These are phyloP conservation scores for Hirschfeldia incana DNA, from an alignment of 345 rosid genomes.

Conservation along the genomic window DNA sequence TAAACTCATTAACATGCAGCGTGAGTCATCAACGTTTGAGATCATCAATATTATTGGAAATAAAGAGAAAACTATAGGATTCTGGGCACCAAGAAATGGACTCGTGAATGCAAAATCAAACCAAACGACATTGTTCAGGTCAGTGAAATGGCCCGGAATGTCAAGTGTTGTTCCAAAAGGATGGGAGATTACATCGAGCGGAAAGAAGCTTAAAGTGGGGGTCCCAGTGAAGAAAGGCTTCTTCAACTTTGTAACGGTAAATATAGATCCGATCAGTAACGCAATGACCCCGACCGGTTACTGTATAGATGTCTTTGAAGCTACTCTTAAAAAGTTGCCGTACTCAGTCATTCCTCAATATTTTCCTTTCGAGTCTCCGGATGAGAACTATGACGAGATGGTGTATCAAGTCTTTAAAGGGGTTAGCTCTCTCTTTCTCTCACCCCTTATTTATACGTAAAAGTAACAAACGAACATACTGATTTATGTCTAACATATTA, in stretches of 20 bases:
- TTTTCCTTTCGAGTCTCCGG: background rate
- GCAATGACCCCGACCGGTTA: constrained; percentile 27
- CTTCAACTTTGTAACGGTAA: constrained; percentile 30
- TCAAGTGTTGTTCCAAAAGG: constrained; percentile 39
- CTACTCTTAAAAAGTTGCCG: constrained; percentile 29
- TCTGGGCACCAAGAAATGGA: constrained; percentile 41
- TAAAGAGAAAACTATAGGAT: constrained; percentile 37
- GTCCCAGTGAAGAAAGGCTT: constrained; percentile 43
- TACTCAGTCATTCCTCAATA: constrained; percentile 37
- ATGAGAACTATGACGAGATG: constrained; percentile 39
- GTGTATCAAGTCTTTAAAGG: constrained; percentile 36
- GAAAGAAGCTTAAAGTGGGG: constrained; percentile 46
- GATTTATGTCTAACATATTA: too few relatives aligned
- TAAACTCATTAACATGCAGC: constrained; percentile 39
- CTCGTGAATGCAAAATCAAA: constrained; percentile 9
- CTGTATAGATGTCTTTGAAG: constrained; percentile 37
- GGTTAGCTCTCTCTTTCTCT: constrained; percentile 35
- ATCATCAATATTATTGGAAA: constrained; percentile 45
- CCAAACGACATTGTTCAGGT: background rate
- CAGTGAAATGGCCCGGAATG: constrained; percentile 50
- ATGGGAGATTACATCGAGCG: constrained; percentile 38
- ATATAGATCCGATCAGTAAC: background rate
- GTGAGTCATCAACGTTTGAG: constrained; percentile 41
- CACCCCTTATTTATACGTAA: background rate
- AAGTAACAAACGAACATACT: too few relatives aligned